Evolutionary conservation across 2,329 filamentous ascomycete genomes (phyloP).

Genomic region (Fusarium sp.): DNA sequence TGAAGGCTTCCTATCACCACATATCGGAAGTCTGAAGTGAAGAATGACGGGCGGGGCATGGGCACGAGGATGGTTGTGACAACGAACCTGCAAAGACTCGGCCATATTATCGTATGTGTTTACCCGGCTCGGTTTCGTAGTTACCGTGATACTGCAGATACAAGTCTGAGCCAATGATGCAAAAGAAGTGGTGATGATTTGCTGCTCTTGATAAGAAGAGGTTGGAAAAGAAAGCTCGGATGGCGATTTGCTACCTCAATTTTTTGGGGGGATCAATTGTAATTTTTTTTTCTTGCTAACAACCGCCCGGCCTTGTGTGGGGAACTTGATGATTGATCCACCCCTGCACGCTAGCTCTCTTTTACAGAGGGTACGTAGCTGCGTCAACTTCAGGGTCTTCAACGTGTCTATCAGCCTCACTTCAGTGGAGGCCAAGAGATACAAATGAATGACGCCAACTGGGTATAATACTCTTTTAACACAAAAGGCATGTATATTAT

Average conservation of each 20-base stretch:
- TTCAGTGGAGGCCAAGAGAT: background rate
- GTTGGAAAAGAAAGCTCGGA: slow-evolving; percentile 41
- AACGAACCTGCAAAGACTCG: slow-evolving; percentile 63
- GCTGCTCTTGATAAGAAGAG: slow-evolving; percentile 26
- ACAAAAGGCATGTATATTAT: no score
- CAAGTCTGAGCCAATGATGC: background rate
- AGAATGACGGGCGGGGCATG: slow-evolving; percentile 46
- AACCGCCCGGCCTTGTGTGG: slow-evolving; percentile 29
- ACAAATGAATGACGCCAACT: background rate
- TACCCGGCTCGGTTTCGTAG: background rate
- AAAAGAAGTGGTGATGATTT: slow-evolving; percentile 12
- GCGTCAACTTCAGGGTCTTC: slow-evolving; percentile 23
- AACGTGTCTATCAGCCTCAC: slow-evolving; percentile 11
- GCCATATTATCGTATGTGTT: slow-evolving; percentile 53
- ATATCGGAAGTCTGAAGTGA: slow-evolving; percentile 7
- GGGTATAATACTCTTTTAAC: no score
- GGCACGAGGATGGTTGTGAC: slow-evolving; percentile 31
- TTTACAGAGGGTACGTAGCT: slow-evolving; percentile 15
- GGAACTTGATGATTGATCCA: slow-evolving; percentile 35
- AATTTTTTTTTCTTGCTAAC: slow-evolving; percentile 41
- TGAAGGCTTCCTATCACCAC: slow-evolving; percentile 29
- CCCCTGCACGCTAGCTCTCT: slow-evolving; percentile 29
- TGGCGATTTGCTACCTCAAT: slow-evolving; percentile 39
- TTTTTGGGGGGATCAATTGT: slow-evolving; percentile 36
- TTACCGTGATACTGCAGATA: background rate